These are phyloP conservation scores for Plasmodium falciparum DNA, from an alignment of 169 alveolate species.

Conservation along the genomic window DNA sequence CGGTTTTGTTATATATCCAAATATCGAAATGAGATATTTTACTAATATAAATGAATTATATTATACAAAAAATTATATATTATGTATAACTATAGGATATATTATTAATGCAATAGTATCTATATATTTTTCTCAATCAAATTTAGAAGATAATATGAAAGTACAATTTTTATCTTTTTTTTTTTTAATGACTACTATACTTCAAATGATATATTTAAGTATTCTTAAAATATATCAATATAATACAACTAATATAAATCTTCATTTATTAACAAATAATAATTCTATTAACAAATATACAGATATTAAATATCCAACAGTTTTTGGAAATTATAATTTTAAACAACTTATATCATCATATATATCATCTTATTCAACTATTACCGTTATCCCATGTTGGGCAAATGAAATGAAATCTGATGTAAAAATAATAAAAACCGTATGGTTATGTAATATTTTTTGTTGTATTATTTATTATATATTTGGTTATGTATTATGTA, in stretches of 20 bases:
- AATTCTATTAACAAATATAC: constrained; percentile 7
- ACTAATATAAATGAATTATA: constrained; percentile 33
- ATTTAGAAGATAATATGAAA: constrained; percentile 84
- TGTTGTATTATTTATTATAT: constrained; percentile 78
- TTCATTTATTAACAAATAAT: not conserved
- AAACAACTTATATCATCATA: constrained; percentile 76
- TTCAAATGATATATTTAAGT: constrained; percentile 75
- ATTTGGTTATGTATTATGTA: constrained; percentile 78
- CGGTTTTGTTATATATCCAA: constrained; percentile 79
- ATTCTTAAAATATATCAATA: constrained; percentile 54
- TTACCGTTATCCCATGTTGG: constrained; percentile 86
- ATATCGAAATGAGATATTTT: constrained; percentile 12
- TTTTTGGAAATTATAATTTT: constrained; percentile 76
- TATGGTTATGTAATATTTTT: constrained; percentile 84
- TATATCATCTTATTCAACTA: constrained; percentile 81
- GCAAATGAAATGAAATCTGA: constrained; percentile 86
- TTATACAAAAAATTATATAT: constrained; percentile 45
- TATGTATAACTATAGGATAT: constrained; percentile 84
- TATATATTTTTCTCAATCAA: constrained; percentile 78
- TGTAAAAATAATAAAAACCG: constrained; percentile 80
- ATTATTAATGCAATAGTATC: constrained; percentile 80
- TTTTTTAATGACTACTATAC: constrained; percentile 78
- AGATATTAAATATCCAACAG: constrained; percentile 72
- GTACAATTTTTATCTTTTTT: constrained; percentile 82
- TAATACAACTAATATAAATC: constrained; percentile 3